These are phyloP conservation scores for Hypholoma sublateritium DNA, from an alignment of 768 basidiomycete species.

Conservation along the genomic window DNA sequence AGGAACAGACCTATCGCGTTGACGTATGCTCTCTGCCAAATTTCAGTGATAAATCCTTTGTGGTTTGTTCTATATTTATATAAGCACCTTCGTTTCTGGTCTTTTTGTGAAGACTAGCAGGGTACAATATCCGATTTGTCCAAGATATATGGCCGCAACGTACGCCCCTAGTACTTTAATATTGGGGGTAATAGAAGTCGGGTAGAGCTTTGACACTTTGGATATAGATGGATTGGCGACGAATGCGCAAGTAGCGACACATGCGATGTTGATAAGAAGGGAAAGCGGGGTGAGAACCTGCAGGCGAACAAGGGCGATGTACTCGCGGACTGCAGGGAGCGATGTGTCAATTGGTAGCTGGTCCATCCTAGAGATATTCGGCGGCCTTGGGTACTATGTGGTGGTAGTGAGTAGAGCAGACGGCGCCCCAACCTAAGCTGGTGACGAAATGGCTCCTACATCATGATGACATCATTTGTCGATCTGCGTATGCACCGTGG, in stretches of 20 bases:
- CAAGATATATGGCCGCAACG: conserved; percentile 57
- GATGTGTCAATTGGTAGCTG: conserved; percentile 55
- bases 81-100: conserved; percentile 74
- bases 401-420: too few relatives aligned
- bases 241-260: conserved; percentile 65
- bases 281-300: conserved; percentile 89
- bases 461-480: too few relatives aligned
- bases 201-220: conserved; percentile 50
- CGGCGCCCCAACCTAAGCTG: too few relatives aligned
- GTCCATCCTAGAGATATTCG: conserved; percentile 40
- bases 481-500: too few relatives aligned
- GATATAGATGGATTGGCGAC: conserved; percentile 66
- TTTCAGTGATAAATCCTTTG: not conserved
- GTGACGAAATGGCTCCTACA: too few relatives aligned
- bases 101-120: conserved; percentile 71
- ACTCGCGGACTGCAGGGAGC: conserved; percentile 64
- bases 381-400: not conserved
- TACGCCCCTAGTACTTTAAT: conserved; percentile 58
- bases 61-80: not conserved
- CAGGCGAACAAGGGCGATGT: conserved; percentile 68
- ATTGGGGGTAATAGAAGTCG: conserved; percentile 73
- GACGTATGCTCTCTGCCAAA: not conserved
- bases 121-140: conserved; percentile 81
- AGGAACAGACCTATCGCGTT: conserved; percentile 55
- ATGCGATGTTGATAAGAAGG: conserved; percentile 76